Evolutionary conservation across 345 rosid species (phyloP).

Genomic region (Leavenworthia alabamica): DNA sequence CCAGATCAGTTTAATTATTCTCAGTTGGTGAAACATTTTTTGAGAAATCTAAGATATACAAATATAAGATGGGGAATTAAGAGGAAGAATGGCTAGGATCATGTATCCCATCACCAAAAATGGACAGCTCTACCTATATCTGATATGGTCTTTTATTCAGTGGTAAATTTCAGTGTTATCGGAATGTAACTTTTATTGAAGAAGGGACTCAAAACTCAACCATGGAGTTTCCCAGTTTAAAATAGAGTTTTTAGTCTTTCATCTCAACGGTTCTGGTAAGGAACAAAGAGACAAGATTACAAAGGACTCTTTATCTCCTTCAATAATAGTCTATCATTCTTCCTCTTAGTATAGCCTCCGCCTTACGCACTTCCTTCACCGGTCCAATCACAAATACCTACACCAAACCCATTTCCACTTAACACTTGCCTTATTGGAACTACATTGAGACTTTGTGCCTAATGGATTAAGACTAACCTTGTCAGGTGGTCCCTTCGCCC

Average conservation of each 20-base stretch:
- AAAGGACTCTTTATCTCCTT: slow-evolving; percentile 17
- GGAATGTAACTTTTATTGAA: slow-evolving; percentile 4
- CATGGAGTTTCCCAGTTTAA: slow-evolving; percentile 7
- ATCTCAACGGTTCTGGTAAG: not conserved
- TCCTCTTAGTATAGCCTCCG: slow-evolving; percentile 90
- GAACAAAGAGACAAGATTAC: slow-evolving; percentile 2
- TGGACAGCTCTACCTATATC: not conserved
- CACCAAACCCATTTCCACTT: slow-evolving; percentile 4
- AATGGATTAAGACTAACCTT: slow-evolving; percentile 47
- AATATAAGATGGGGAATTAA: no score
- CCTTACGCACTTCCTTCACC: slow-evolving; percentile 79
- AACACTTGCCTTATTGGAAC: not conserved
- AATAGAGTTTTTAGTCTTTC: slow-evolving; percentile 8
- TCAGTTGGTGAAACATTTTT: no score
- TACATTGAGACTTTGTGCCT: not conserved
- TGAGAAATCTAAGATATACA: no score
- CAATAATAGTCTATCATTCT: slow-evolving; percentile 57
- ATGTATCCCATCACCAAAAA: not conserved
- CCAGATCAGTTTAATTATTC: no score
- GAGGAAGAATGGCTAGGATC: no score
- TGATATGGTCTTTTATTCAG: not conserved
- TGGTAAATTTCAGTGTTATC: not conserved
- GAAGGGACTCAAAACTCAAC: not conserved
- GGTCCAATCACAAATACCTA: slow-evolving; percentile 85
- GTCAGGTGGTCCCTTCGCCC: slow-evolving; percentile 83